A percentile compares a stretch with the other conserved stretches of the same genome.
phyloP scores from a whole-genome alignment of 495 filamentous ascomycete species.

The Tuber melanosporum region DNA sequence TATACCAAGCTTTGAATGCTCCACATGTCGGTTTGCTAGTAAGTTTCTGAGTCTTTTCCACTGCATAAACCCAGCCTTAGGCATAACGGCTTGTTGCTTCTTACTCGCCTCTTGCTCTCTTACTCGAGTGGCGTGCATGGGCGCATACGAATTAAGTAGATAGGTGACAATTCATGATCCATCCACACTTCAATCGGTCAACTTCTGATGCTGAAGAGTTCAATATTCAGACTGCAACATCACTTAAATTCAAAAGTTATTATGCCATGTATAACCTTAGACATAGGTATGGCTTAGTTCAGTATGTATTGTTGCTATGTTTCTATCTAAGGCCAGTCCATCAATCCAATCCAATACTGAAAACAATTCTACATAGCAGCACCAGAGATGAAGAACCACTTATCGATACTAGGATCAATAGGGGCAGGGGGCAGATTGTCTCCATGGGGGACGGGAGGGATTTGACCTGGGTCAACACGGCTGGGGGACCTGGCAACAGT shows the following conservation, averaged over 20 bases:
- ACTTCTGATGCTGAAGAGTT: neutral
- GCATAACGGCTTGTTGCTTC: neutral
- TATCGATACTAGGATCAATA: constrained; percentile 95
- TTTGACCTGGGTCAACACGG: constrained; percentile 56
- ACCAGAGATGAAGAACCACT: constrained; percentile 99
- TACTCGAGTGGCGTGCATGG: neutral
- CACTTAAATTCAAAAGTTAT: neutral
- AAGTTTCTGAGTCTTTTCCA: neutral
- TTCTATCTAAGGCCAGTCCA: neutral
- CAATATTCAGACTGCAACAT: neutral
- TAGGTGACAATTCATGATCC: neutral
- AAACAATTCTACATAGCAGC: constrained; percentile 64
- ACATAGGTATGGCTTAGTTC: neutral
- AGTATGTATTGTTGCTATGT: neutral
- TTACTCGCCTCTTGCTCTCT: neutral
- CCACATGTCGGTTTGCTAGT: neutral
- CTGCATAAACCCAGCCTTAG: neutral
- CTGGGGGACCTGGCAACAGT: constrained; percentile 62
- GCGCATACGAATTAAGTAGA: neutral
- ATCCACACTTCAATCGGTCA: neutral
- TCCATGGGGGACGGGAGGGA: constrained; percentile 64
- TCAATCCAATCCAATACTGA: neutral
- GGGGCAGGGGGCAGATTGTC: constrained; percentile 76
- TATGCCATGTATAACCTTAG: neutral
- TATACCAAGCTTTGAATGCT: neutral